Percentiles rank a stretch among this genome's conserved stretches.
Conservation (phyloP, 768 basidiomycete species). For the Collybia nuda region DNA sequence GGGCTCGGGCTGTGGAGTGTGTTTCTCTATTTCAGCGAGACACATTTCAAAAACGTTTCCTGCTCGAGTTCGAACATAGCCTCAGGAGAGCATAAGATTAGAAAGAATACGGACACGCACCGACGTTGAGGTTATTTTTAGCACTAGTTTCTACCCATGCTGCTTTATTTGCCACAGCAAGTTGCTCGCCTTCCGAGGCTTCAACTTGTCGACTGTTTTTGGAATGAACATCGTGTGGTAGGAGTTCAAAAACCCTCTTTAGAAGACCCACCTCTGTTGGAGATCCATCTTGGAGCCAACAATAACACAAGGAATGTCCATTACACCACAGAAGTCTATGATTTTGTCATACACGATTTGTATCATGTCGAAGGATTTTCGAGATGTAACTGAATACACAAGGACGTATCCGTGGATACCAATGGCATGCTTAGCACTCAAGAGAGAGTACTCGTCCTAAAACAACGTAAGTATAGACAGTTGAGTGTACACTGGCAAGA, state of each 20-base stretch:
- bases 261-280: conserved; percentile 57
- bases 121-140: conserved; percentile 77
- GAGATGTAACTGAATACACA: conserved; percentile 86
- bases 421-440: conserved; percentile 87
- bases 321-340: conserved; percentile 78
- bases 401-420: conserved; percentile 94
- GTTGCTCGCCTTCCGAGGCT: conserved; percentile 61
- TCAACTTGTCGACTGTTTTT: conserved; percentile 63
- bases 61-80: conserved; percentile 28
- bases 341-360: conserved; percentile 92
- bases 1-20: conserved; percentile 36
- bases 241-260: conserved; percentile 8
- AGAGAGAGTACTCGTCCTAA: conserved; percentile 89
- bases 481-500: conserved; percentile 4
- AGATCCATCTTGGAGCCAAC: conserved; percentile 91
- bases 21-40: conserved; percentile 77
- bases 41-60: conserved; percentile 81
- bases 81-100: not conserved
- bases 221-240: conserved; percentile 11
- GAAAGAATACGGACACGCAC: conserved; percentile 44
- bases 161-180: conserved; percentile 68
- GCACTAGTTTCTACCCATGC: conserved; percentile 88
- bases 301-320: conserved; percentile 85
- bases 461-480: conserved; percentile 5
- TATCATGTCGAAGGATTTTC: conserved; percentile 89